Base-by-base conservation (phyloP, 768 basidiomycete genomes). In the Xerocomus brunneocitrinus region DNA sequence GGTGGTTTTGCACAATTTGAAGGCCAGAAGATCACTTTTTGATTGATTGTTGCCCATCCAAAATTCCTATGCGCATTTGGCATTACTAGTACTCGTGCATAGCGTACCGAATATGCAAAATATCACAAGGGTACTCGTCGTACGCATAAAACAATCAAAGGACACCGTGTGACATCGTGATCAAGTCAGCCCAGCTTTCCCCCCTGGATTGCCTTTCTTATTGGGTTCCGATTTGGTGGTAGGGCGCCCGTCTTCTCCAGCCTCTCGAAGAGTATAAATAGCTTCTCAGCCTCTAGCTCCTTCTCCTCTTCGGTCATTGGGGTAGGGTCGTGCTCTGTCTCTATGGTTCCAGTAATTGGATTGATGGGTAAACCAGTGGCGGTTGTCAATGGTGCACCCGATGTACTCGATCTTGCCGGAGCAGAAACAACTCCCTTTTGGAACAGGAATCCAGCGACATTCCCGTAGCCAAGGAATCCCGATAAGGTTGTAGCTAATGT, bases 281-380 rank as follows among this genome's bases (percentile, higher is more conserved):
- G 74, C 64, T 85, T 86, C 75, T 98, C 95, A 50, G 94, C 88
- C 72, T 99, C 97, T 9, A 73, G 73, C 65, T 97, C 92, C 69
- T 95, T 97, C 76, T 99, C 95, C 66, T 95, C 94, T 30, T 95
- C 87, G 0, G 92, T 87, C 94, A 99, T 95, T 47, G 82, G 72
- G 6, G 67, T 68, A 16, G 75, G 62, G 44, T 71, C 73, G 3
- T 71, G 67, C 50, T 71, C 69, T 34, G 49, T 53, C 50, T 77
- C 71, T 6, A 76, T 79, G 12, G 83, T 83, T n/a, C 92, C 93
- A 1, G 94, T 95, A 65, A 91, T 94, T 2, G 90, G 91, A 66
- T 92, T 88, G 66, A 91, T 87, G 6, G 76, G 69, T 27, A 74
- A 70, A 16, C 76, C 76, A 8, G 63, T 47, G 8, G 73, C 19